A percentile compares a stretch with the other conserved stretches of the same genome.
Conservation (phyloP, 1,139 yeast species). For the Martiniozyma asiatica region DNA sequence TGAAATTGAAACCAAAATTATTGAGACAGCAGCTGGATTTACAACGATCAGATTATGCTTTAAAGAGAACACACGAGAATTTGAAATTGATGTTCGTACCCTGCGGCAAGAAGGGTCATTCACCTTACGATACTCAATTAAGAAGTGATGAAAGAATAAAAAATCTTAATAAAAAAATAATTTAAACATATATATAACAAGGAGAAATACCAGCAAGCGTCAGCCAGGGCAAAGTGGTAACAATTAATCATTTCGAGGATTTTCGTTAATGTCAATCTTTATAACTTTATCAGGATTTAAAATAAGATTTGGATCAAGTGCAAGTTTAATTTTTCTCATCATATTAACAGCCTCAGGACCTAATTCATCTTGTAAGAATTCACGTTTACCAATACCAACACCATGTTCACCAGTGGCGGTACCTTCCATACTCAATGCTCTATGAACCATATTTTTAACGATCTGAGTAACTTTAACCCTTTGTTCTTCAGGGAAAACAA, state of each 20-base stretch:
- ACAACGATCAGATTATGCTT: neutral
- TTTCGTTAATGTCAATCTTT: constrained; percentile 45
- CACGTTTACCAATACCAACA: constrained; percentile 71
- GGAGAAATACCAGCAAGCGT: too few species aligned
- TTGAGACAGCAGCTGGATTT: neutral
- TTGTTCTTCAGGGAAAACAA: constrained; percentile 44
- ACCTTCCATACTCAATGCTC: constrained; percentile 59
- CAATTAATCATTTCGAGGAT: too few species aligned
- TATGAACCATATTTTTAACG: constrained; percentile 59
- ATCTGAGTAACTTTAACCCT: constrained; percentile 34
- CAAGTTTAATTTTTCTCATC: constrained; percentile 64
- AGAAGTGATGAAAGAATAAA: too few species aligned
- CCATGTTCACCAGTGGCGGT: constrained; percentile 93
- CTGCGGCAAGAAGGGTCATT: too few species aligned
- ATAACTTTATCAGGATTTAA: constrained; percentile 74
- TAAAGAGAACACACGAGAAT: too few species aligned
- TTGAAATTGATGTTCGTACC: too few species aligned
- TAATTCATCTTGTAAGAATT: constrained; percentile 49
- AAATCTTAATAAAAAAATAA: too few species aligned
- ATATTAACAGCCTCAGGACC: constrained; percentile 55
- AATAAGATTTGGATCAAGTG: constrained; percentile 61
- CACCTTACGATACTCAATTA: too few species aligned
- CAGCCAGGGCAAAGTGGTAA: too few species aligned
- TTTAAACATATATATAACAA: too few species aligned
- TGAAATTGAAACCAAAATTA: too few species aligned